phyloP scores from a whole-genome alignment of 2,329 filamentous ascomycete genomes.

The Grosmannia clavigera region DNA sequence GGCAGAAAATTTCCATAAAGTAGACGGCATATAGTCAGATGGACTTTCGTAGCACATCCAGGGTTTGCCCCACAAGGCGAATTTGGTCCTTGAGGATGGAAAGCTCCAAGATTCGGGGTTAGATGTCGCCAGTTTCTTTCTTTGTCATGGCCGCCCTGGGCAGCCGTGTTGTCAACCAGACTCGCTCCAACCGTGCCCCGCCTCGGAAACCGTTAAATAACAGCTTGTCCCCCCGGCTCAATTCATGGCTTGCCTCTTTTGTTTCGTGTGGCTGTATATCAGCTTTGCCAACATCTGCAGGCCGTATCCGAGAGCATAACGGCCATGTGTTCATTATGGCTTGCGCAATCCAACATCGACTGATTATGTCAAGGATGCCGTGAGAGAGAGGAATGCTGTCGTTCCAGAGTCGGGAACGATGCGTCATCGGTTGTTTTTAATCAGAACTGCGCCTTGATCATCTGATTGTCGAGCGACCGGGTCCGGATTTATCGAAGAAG shows the following conservation, averaged over 20 bases:
- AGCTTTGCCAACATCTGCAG: neutral
- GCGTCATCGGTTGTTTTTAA: neutral
- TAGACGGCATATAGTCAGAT: neutral
- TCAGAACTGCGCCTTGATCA: neutral
- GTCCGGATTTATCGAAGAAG: neutral
- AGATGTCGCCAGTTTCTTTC: neutral
- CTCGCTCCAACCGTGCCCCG: neutral
- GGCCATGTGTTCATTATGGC: neutral
- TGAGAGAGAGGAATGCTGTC: neutral
- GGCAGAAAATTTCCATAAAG: neutral
- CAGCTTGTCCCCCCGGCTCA: neutral
- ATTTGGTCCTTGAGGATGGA: neutral
- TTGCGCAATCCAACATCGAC: neutral
- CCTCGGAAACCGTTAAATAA: neutral
- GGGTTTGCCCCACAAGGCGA: neutral
- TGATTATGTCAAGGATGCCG: neutral
- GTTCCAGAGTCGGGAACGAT: neutral
- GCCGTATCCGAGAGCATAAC: neutral
- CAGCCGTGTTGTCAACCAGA: neutral
- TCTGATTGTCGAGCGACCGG: neutral
- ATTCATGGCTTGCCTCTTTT: neutral
- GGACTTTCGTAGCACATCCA: neutral
- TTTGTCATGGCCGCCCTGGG: neutral
- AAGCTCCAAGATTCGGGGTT: neutral
- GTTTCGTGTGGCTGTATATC: neutral